phyloP scores from a whole-genome alignment of 129 eudicot species.

The Helichrysum umbraculigerum region DNA sequence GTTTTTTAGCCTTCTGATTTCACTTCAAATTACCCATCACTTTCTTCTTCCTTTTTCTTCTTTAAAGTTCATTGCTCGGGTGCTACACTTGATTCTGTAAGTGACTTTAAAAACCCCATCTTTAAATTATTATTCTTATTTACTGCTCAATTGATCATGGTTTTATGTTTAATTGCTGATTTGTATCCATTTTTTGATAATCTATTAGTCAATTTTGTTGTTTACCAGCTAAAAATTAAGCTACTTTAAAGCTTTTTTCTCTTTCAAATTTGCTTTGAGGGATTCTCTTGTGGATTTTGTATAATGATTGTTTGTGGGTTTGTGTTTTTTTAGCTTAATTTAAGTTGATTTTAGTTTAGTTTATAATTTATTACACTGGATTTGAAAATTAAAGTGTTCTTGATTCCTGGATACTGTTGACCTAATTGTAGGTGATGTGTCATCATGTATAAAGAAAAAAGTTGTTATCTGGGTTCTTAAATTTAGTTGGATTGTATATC shows the following conservation, averaged over 20 bases:
- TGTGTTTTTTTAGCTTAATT: constrained; percentile 2
- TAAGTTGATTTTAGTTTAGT: constrained; percentile 12
- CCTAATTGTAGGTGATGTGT: constrained; percentile 25
- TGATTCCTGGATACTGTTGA: constrained; percentile 12
- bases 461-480: background rate
- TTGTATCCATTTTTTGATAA: background rate
- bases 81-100: constrained; percentile 14
- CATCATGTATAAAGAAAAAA: background rate
- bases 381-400: constrained; percentile 14
- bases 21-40: constrained; percentile 8
- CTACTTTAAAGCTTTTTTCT: constrained; percentile 2
- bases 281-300: background rate
- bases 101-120: background rate
- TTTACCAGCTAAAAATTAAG: constrained; percentile 2
- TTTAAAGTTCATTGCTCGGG: constrained; percentile 2
- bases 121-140: background rate
- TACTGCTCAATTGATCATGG: constrained; percentile 12
- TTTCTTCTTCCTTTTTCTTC: background rate
- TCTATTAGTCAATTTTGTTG: background rate
- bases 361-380: background rate
- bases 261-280: background rate
- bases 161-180: background rate
- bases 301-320: constrained; percentile 1
- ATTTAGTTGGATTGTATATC: background rate
- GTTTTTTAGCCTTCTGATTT: constrained; percentile 34